These are phyloP conservation scores for Termitomyces sp. DNA, from an alignment of 768 basidiomycete genomes.

Conservation along the genomic window DNA sequence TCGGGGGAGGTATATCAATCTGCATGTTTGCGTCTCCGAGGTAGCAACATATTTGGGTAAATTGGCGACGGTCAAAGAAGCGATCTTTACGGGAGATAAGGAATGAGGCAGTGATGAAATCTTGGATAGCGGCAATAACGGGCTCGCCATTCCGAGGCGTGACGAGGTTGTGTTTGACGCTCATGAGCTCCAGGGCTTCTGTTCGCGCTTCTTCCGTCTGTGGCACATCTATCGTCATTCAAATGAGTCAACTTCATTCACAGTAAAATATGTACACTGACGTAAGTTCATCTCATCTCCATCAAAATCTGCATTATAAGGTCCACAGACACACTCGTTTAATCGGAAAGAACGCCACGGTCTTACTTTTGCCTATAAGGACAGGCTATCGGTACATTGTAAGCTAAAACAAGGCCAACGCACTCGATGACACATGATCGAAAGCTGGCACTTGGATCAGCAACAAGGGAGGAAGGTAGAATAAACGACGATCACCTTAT, in stretches of 20 bases:
- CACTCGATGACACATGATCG: conserved; percentile 98
- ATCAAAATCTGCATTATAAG: conserved; percentile 99
- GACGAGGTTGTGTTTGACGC: conserved; percentile 92
- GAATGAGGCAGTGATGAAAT: conserved; percentile 98
- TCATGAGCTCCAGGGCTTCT: conserved; percentile 97
- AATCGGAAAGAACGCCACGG: conserved; percentile 97
- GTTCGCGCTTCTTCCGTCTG: conserved; percentile 98
- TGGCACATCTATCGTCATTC: conserved; percentile 69
- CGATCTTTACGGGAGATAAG: conserved; percentile 89
- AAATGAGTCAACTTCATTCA: conserved; percentile 3
- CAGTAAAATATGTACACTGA: conserved; percentile 30
- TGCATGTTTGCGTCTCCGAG: conserved; percentile 86
- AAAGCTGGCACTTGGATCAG: conserved; percentile 50
- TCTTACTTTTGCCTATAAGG: conserved; percentile 70
- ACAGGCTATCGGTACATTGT: not conserved
- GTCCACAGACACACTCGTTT: conserved; percentile 99
- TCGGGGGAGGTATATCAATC: conserved; percentile 93
- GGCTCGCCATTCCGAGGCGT: conserved; percentile 98
- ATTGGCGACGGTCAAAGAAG: conserved; percentile 91
- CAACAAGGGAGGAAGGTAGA: not conserved
- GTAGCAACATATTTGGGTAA: conserved; percentile 95
- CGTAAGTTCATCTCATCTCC: conserved; percentile 99
- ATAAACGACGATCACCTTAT: conserved; percentile 54
- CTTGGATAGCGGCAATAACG: conserved; percentile 98
- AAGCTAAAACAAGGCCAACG: conserved; percentile 12